Conservation (phyloP, 1,284 basidiomycete genomes). For the Vanrija sp. region DNA sequence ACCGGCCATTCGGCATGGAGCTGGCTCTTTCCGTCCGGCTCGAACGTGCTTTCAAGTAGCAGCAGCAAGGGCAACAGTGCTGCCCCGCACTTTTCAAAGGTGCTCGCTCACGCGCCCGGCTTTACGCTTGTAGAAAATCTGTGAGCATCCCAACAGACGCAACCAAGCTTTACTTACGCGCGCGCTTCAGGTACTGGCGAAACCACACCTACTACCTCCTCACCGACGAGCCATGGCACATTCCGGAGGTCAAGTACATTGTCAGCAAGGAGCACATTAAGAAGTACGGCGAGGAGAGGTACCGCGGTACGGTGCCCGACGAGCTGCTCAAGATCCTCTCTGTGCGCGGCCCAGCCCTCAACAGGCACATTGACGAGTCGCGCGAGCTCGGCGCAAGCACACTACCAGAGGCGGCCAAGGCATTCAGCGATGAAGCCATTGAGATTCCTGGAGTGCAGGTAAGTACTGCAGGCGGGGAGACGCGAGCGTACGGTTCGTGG, state of each 20-base stretch:
- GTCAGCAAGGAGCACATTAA: not conserved
- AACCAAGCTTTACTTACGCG: not conserved
- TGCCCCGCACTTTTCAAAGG: slow-evolving; percentile 3
- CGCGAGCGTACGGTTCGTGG: not conserved
- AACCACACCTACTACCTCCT: slow-evolving; percentile 31
- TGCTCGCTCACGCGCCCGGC: slow-evolving; percentile 23
- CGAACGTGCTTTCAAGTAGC: no score
- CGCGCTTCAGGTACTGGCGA: slow-evolving; percentile 24
- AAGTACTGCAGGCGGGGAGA: not conserved
- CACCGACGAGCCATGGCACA: slow-evolving; percentile 54
- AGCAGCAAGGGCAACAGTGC: no score
- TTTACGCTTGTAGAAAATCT: slow-evolving; percentile 28
- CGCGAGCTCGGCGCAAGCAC: slow-evolving; percentile 17
- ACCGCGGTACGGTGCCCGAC: slow-evolving; percentile 3
- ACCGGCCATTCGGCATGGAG: no score
- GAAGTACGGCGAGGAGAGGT: not conserved
- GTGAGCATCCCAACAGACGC: slow-evolving; percentile 5
- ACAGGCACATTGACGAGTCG: slow-evolving; percentile 9
- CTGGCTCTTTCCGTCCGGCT: no score
- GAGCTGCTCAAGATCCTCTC: slow-evolving; percentile 12
- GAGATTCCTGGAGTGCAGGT: slow-evolving; percentile 23
- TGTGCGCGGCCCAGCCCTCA: slow-evolving; percentile 12
- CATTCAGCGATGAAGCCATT: slow-evolving; percentile 5
- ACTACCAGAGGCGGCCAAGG: slow-evolving; percentile 12
- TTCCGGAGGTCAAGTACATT: slow-evolving; percentile 56